Conservation (phyloP, 257 asterid genomes). For the Solanum sejunctum region DNA sequence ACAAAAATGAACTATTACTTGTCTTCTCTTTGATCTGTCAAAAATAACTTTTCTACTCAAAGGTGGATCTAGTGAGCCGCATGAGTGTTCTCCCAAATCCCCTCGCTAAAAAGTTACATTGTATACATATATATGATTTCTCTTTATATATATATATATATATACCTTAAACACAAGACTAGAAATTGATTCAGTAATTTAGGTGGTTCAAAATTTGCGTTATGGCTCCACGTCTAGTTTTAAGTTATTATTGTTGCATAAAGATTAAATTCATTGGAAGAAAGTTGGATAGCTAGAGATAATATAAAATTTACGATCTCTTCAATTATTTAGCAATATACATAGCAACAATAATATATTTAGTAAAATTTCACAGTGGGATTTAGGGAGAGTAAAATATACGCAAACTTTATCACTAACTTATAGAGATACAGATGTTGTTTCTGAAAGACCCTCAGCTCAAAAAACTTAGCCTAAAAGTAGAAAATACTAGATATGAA, state of each 20-base stretch:
- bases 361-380: too few species aligned
- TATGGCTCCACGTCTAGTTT: not conserved
- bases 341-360: too few species aligned
- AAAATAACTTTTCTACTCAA: not conserved
- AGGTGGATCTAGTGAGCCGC: not conserved
- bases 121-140: too few species aligned
- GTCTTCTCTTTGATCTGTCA: not conserved
- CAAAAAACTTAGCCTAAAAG: too few species aligned
- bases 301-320: not conserved
- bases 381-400: too few species aligned
- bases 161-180: not conserved
- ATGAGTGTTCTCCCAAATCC: not conserved
- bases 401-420: too few species aligned
- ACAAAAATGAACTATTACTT: not conserved
- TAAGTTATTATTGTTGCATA: not conserved
- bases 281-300: not conserved
- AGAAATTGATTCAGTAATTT: not conserved
- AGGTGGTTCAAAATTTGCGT: not conserved
- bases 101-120: too few species aligned
- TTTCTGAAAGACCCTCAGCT: too few species aligned
- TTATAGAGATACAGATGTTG: too few species aligned
- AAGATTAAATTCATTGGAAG: not conserved
- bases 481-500: too few species aligned
- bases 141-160: too few species aligned
- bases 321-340: not conserved